Percentiles rank a stretch among this genome's conserved stretches.
Conservation (phyloP, 371 early-diverging fungal genomes). For the Smittium mucronatum region DNA sequence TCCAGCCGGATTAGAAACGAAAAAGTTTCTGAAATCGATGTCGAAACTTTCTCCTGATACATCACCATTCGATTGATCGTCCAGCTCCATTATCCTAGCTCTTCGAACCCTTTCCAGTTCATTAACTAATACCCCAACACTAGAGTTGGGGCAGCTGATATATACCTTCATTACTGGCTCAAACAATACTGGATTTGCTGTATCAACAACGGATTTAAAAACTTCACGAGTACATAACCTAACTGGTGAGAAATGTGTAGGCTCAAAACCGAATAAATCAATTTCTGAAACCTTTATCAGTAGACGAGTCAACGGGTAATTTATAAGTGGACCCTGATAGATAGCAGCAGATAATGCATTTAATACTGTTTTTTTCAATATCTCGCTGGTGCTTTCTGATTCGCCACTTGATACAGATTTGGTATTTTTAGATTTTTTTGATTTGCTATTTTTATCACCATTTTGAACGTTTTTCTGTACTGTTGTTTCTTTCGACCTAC, state of each 20-base stretch:
- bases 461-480: background rate
- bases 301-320: constrained; percentile 62
- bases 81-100: constrained; percentile 47
- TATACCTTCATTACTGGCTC: constrained; percentile 81
- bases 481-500: background rate
- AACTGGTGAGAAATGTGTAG: constrained; percentile 55
- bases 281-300: constrained; percentile 38
- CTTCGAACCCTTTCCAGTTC: constrained; percentile 68
- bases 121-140: constrained; percentile 65
- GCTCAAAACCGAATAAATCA: constrained; percentile 42
- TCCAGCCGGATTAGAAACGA: background rate
- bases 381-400: background rate
- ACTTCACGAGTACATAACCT: constrained; percentile 48
- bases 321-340: constrained; percentile 63
- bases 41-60: background rate
- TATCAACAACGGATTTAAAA: constrained; percentile 42
- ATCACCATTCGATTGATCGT: constrained; percentile 16
- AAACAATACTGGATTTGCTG: constrained; percentile 45
- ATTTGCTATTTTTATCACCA: background rate
- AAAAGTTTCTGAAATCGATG: background rate
- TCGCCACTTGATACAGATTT: background rate
- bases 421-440: background rate
- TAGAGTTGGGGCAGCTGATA: constrained; percentile 52
- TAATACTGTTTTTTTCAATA: background rate
- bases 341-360: constrained; percentile 38